phyloP scores from a whole-genome alignment of 2,329 filamentous ascomycete genomes.

The Simplicillium aogashimaense region DNA sequence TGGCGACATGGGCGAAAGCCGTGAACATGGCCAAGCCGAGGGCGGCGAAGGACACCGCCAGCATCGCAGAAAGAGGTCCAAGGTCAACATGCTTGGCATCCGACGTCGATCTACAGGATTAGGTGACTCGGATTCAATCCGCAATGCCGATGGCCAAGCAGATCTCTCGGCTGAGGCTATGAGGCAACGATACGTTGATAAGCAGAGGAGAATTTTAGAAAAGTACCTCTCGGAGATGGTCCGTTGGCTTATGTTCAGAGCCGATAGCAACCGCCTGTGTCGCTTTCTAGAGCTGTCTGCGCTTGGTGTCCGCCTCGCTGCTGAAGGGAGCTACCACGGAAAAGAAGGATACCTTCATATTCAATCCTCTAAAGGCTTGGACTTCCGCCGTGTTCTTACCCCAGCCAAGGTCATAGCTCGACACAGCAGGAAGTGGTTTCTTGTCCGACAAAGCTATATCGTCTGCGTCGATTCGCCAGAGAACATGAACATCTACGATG shows the following conservation, averaged over 20 bases:
- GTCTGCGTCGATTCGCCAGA: slow-evolving; percentile 98
- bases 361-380: slow-evolving; percentile 79
- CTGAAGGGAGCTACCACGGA: slow-evolving; percentile 93
- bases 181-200: slow-evolving; percentile 60
- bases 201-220: slow-evolving; percentile 77
- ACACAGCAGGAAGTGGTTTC: slow-evolving; percentile 92
- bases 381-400: slow-evolving; percentile 72
- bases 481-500: slow-evolving; percentile 97
- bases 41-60: slow-evolving; percentile 17
- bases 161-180: slow-evolving; percentile 45
- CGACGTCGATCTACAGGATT: slow-evolving; percentile 42
- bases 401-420: slow-evolving; percentile 70
- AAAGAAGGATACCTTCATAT: slow-evolving; percentile 95
- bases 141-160: slow-evolving; percentile 25
- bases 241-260: slow-evolving; percentile 89
- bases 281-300: slow-evolving; percentile 94
- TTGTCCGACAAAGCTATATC: slow-evolving; percentile 95
- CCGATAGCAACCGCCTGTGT: slow-evolving; percentile 90
- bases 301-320: slow-evolving; percentile 82
- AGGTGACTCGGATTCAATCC: slow-evolving; percentile 34
- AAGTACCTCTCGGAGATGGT: slow-evolving; percentile 90
- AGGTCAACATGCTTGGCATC: slow-evolving; percentile 41
- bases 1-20: slow-evolving; percentile 26
- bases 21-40: slow-evolving; percentile 14
- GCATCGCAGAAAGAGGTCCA: slow-evolving; percentile 36